Evolutionary conservation across 345 rosid species (phyloP), one percentile per base, ranked within the genome.

Genomic region (Gynandropsis gynandra): DNA sequence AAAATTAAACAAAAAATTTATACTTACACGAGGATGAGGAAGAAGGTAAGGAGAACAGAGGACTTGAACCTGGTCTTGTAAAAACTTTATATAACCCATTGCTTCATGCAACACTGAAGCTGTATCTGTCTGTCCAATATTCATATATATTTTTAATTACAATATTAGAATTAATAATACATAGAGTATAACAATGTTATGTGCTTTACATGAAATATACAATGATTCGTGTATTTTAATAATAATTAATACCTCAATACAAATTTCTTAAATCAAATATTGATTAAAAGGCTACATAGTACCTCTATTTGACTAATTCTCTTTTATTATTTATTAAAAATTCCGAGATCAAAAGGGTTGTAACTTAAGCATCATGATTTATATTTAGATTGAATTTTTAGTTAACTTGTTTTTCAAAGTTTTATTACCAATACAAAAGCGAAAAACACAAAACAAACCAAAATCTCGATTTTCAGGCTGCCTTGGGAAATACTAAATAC

Each of bases 61-160:
- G 20, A 82, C 95, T 75, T 84, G 92, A 57, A 90, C 78, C 72
- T 90, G 98, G 9, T 90, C 93, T 16, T 90, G 96, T 63, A 90
- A 73, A 62, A 90, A 87, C 72, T 80, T 80, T 77, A 90, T 90
- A 36, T 84, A 90, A 64, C 95, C 98, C 95, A 80, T 84, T 53
- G 98, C 96, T 68, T 90, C 96, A 71, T 90, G 93, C 19, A 90
- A 71, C 59, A 90, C 98, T 3, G 96, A 80, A 17, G 98, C 87
- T 29, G 93, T 80, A 70, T 84, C 98, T n/a, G 95, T 90, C 98
- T 87, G 85, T 42, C 64, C n/a, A n/a, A 68, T 24, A 40, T 32
- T 43, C 57, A 21, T 56, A 39, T 16, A 18, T 7, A 10, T 9
- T 29, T 7, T 8, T 15, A 32, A 10, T 21, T 27, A 14, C 15